Conservation (phyloP, 2,329 filamentous ascomycete genomes). For the Monosporascus sp. region DNA sequence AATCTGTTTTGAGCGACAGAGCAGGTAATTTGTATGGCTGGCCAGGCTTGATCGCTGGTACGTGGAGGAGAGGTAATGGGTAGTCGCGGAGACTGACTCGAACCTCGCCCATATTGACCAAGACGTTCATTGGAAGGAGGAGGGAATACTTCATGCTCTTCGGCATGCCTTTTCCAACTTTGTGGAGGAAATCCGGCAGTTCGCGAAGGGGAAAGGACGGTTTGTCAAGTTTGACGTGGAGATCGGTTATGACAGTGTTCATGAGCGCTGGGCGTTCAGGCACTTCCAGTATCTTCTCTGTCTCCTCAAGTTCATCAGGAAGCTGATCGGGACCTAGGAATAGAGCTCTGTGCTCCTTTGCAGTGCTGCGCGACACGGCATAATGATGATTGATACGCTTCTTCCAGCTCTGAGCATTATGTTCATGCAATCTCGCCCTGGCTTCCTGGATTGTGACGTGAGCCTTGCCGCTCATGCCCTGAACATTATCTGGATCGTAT, state of each 20-base stretch:
- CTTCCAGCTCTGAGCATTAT: slow-evolving; percentile 91
- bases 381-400: slow-evolving; percentile 77
- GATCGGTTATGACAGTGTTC: slow-evolving; percentile 73
- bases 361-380: slow-evolving; percentile 62
- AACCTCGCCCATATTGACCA: slow-evolving; percentile 85
- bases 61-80: slow-evolving; percentile 83
- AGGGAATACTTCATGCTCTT: slow-evolving; percentile 85
- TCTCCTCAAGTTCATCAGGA: slow-evolving; percentile 75
- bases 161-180: slow-evolving; percentile 95
- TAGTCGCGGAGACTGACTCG: slow-evolving; percentile 87
- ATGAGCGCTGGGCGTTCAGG: slow-evolving; percentile 80
- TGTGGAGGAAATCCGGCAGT: slow-evolving; percentile 76
- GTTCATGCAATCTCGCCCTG: slow-evolving; percentile 64
- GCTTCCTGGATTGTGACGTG: slow-evolving; percentile 74
- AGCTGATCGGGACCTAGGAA: slow-evolving; percentile 81
- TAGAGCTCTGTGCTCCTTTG: slow-evolving; percentile 69
- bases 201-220: slow-evolving; percentile 83
- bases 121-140: slow-evolving; percentile 82
- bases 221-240: slow-evolving; percentile 83
- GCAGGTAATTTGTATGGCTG: slow-evolving; percentile 78
- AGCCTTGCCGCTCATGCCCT: slow-evolving; percentile 63
- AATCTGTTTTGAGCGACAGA: slow-evolving; percentile 79
- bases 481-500: slow-evolving; percentile 76
- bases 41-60: slow-evolving; percentile 72
- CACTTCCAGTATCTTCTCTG: slow-evolving; percentile 79